Evolutionary conservation across 768 basidiomycete species (phyloP).

Genomic region (Rhodotorula sphaerocarpa): DNA sequence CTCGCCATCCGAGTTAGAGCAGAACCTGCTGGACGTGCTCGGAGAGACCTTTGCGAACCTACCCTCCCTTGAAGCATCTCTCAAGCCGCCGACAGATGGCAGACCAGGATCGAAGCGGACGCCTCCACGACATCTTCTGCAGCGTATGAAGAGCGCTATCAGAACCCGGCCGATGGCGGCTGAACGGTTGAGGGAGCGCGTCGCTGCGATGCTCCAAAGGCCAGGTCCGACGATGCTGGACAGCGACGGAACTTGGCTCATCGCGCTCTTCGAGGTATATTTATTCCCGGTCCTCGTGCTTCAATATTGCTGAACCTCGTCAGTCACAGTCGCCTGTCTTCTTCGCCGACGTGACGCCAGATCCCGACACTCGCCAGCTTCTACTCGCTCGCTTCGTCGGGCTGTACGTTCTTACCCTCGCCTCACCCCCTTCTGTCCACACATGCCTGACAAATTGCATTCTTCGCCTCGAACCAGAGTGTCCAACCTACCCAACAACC

Average conservation of each 20-base stretch:
- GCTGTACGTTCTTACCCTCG: neutral
- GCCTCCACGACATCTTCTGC: neutral
- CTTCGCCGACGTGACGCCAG: neutral
- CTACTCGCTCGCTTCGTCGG: constrained; percentile 19
- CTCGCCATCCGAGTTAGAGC: neutral
- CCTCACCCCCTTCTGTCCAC: too few species aligned
- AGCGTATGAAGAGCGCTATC: constrained; percentile 6
- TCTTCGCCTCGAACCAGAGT: constrained; percentile 9
- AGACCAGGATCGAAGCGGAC: neutral
- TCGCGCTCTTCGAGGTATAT: constrained; percentile 23
- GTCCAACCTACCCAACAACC: neutral
- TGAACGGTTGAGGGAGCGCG: neutral
- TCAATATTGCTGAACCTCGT: too few species aligned
- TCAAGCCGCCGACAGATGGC: neutral
- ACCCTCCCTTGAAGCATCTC: constrained; percentile 11
- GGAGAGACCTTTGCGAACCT: constrained; percentile 8
- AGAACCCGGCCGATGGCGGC: neutral
- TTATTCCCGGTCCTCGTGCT: neutral
- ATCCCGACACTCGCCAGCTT: neutral
- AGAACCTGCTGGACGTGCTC: neutral
- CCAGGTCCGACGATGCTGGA: neutral
- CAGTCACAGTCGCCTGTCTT: constrained; percentile 3
- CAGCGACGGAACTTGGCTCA: constrained; percentile 8
- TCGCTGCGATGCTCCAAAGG: neutral
- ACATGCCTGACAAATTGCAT: too few species aligned